phyloP scores from a whole-genome alignment of 139 green algal species.

The Trebouxia sp. region DNA sequence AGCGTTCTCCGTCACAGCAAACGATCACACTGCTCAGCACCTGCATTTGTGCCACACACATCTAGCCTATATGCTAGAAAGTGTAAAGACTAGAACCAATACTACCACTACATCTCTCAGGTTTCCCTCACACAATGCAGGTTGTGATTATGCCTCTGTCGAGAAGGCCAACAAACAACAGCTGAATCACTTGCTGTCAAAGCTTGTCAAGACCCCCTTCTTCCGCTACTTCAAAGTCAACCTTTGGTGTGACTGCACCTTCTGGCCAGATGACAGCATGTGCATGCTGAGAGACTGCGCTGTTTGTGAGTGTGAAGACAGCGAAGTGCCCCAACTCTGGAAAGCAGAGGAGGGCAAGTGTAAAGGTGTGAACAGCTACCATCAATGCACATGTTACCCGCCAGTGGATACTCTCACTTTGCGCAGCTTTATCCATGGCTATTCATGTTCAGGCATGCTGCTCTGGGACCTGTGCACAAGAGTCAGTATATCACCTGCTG shows the following conservation, averaged over 20 bases:
- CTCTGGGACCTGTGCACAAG: too few relatives aligned
- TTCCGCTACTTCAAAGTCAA: conserved; percentile 92
- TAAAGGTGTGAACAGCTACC: neutral
- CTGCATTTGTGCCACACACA: conserved; percentile 28
- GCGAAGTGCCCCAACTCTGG: conserved; percentile 81
- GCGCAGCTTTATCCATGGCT: too few relatives aligned
- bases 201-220: conserved; percentile 80
- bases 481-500: too few relatives aligned
- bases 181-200: conserved; percentile 62
- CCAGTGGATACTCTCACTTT: too few relatives aligned
- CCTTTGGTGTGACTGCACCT: conserved; percentile 90
- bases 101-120: too few relatives aligned
- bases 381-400: neutral
- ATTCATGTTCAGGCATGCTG: too few relatives aligned
- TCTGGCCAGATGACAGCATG: conserved; percentile 97
- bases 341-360: conserved; percentile 52
- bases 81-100: too few relatives aligned
- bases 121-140: conserved; percentile 35
- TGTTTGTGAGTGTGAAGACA: conserved; percentile 84
- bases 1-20: conserved; percentile 10
- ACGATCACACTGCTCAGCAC: conserved; percentile 15
- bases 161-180: conserved; percentile 64
- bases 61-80: too few relatives aligned
- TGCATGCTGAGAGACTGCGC: conserved; percentile 80
- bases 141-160: conserved; percentile 80